Evolutionary conservation across 495 filamentous ascomycete genomes (phyloP), one percentile per base, ranked within the genome.

Genomic region (Penicillium parvum): DNA sequence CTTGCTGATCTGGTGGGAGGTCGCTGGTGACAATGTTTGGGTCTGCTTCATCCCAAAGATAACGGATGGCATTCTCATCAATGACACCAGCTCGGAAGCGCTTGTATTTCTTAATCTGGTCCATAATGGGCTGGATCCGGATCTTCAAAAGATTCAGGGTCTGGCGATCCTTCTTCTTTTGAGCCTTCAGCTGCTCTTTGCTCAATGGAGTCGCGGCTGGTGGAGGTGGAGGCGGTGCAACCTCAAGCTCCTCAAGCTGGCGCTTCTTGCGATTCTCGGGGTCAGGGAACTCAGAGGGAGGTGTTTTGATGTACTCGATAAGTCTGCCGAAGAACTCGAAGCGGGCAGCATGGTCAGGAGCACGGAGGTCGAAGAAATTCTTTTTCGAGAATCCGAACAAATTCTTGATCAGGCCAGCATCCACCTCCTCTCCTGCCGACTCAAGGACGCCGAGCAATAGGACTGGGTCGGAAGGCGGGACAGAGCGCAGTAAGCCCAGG

Each of bases 71-170:
- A 3, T 65, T 65, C 32, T 87, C 76, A 12, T 86, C 82, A 52
- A 98, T 82, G 22, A 88, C 76, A 3, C 87, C 83, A 19, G 77
- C 77, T 32, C 88, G 76, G 70, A 97, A 96, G 45, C 83, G 84
- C 58, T 84, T 85, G 61, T 92, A 90, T 45, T 77, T 80, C 52
- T 92, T 86, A 45, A 96, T 86, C 64, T 94, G 85, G 47, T 97
- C 91, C 88, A 98, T 95, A 50, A 96, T 84, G 9, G 85, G 85
- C 63, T 95, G 89, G 38, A 98, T 80, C 17, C 83, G 74, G 12
- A 91, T 74, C 66, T 96, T 97, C 40, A 98, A 68, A 40, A 84
- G 62, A 59, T 96, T 96, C 25, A 96, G 70, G 2, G 78, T 76
- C 40, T 87, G 78, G 22, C 84, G 78, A 61, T 98, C 94, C 27